A percentile compares a stretch with the other conserved stretches of the same genome.
phyloP scores from a whole-genome alignment of 192 early-diverging fungal genomes.

The Linnemannia hyalina region DNA sequence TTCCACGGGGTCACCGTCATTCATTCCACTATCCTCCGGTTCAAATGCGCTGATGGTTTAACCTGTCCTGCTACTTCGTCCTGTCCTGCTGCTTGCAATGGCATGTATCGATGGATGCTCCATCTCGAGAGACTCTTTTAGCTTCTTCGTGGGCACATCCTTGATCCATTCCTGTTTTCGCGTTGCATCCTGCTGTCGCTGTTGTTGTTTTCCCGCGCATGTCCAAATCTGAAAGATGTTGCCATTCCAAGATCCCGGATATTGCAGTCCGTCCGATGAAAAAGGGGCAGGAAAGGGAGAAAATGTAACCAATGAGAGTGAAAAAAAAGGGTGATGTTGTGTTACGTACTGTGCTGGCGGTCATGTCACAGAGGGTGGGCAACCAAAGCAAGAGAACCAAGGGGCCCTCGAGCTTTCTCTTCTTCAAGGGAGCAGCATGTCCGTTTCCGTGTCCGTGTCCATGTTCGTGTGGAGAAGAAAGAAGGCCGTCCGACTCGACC shows the following conservation, averaged over 20 bases:
- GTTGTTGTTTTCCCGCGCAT: background rate
- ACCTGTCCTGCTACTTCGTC: background rate
- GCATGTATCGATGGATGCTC: too few species aligned
- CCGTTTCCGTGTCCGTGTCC: slow-evolving; percentile 28
- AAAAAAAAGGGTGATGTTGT: background rate
- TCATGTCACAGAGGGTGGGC: slow-evolving; percentile 87
- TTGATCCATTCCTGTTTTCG: background rate
- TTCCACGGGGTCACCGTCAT: background rate
- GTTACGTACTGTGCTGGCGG: slow-evolving; percentile 75
- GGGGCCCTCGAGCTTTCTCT: slow-evolving; percentile 67
- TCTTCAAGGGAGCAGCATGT: slow-evolving; percentile 17
- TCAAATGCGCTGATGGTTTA: background rate
- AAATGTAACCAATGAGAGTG: background rate
- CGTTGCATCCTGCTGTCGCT: background rate
- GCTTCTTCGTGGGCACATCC: background rate
- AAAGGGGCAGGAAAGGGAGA: background rate
- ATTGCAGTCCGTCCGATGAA: background rate
- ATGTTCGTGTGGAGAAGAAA: slow-evolving; percentile 37
- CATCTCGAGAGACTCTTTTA: background rate
- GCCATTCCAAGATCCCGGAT: slow-evolving; percentile 2
- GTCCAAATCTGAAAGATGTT: background rate
- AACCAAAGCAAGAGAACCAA: slow-evolving; percentile 75
- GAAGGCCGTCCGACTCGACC: slow-evolving; percentile 56
- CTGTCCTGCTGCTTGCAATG: too few species aligned
- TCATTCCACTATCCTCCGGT: background rate